These are phyloP conservation scores for Linnemannia elongata DNA, from an alignment of 192 early-diverging fungal genomes.

Conservation along the genomic window DNA sequence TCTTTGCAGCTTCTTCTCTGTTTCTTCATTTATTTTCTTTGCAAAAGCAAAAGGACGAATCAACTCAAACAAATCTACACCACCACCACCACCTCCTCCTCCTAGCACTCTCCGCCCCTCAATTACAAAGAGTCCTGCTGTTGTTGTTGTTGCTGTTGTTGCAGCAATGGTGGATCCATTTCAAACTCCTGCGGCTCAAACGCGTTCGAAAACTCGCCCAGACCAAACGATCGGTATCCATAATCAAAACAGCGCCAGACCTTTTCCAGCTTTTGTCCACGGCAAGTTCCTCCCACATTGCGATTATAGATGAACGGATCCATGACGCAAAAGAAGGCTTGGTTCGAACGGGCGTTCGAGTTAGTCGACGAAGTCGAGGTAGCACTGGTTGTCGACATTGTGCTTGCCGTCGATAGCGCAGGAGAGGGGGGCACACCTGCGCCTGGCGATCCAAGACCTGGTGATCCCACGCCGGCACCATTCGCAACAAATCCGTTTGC, in stretches of 20 bases:
- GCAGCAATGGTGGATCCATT: background rate
- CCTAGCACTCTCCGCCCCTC: background rate
- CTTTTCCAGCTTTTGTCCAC: constrained; percentile 25
- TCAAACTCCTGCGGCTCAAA: constrained; percentile 19
- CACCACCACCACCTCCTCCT: background rate
- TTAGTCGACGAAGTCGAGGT: background rate
- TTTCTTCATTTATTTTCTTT: background rate
- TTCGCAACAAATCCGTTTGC: background rate
- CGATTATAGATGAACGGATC: constrained; percentile 35
- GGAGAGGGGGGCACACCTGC: background rate
- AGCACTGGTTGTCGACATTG: background rate
- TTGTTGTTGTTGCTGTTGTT: background rate
- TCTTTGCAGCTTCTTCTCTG: background rate
- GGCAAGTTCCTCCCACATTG: constrained; percentile 41
- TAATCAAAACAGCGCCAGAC: constrained; percentile 49
- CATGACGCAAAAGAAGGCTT: constrained; percentile 41
- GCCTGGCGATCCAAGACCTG: background rate
- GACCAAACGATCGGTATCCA: constrained; percentile 31
- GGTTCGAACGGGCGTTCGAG: background rate
- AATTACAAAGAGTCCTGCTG: background rate
- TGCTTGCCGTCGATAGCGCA: background rate
- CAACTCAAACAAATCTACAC: background rate
- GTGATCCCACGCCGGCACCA: background rate
- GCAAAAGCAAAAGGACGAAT: background rate
- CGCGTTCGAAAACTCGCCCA: constrained; percentile 14